These are phyloP conservation scores for Pseudonitzschia multistriata DNA, from an alignment of 108 stramenopile genomes.

Conservation along the genomic window DNA sequence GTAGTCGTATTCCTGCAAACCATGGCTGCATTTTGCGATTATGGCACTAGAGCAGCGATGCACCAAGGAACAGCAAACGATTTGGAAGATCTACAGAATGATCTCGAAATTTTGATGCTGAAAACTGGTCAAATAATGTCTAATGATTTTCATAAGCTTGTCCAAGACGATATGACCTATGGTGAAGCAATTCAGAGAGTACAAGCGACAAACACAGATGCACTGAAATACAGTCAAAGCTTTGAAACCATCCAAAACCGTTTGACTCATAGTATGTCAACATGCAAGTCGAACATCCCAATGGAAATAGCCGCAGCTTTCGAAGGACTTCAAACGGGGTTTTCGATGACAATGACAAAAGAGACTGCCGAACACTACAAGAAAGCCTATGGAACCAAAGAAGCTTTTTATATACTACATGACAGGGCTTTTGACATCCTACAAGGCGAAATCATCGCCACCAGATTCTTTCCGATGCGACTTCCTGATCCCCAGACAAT, in stretches of 20 bases:
- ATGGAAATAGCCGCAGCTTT: background rate
- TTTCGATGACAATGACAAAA: background rate
- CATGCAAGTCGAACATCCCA: constrained; percentile 1
- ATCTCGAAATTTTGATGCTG: background rate
- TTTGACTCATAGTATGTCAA: background rate
- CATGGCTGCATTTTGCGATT: background rate
- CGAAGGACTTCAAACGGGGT: background rate
- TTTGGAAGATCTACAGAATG: background rate
- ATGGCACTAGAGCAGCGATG: background rate
- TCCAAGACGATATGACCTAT: background rate
- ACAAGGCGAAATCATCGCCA: background rate
- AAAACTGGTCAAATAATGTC: background rate
- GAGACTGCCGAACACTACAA: background rate
- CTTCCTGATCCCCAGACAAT: background rate
- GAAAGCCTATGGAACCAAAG: background rate
- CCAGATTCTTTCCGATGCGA: background rate
- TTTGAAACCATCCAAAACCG: background rate
- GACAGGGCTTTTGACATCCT: background rate
- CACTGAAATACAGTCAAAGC: background rate
- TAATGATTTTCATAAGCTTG: background rate
- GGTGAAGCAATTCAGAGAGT: background rate
- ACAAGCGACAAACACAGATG: background rate
- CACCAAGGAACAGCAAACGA: background rate
- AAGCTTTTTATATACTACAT: background rate
- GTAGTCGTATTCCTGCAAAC: background rate